Base-by-base conservation (phyloP, 768 basidiomycete species). In the Phlebiopsis gigantea region DNA sequence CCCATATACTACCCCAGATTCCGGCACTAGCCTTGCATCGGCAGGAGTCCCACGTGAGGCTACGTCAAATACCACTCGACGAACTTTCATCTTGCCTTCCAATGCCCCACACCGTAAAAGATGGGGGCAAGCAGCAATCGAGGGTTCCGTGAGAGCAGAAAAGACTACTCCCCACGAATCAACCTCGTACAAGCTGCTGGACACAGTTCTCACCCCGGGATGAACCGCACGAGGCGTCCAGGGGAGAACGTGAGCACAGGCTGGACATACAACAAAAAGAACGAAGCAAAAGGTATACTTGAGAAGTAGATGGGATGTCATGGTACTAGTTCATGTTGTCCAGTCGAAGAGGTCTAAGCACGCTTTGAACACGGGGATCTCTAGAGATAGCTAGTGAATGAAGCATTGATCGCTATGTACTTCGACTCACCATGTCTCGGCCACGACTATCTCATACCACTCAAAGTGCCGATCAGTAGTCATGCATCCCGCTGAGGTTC, bases 41-140 rank as follows among this genome's bases (percentile, higher is more conserved):
- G 84, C 78, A 78, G 78, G 82, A 87, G 88, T 89, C 87, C 87
- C 85, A 84, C 84, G 81, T 83, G 82, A 79, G 79, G 85, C 85
- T 63, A 57, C 69, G 66, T 66, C 68, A 60, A 61, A 62, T 54
- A 70, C 67, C 68, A 69, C 78, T 77, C 73, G 68, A 63, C 66
- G 64, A 67, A 39, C 71, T 73, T 80, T 76, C 77, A 75, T 83
- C 75, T 71, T 73, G 76, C 77, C 75, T 73, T 69, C 61, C 46
- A 25, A 22, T 45, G 26, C 47, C 56, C 46, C 41, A 17, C 39
- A 10, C 44, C 21, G 22, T 49, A 14, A 24, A 25, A 51, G 50
- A 28, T 9, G 17, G 46, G 34, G 30, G 48, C 43, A n/a, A 55
- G 53, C 45, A 44, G 14, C 41, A 12, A 5, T 24, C 26, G 28